A percentile compares a stretch with the other conserved stretches of the same genome.
These are phyloP conservation scores for Didymella keratinophila DNA, from an alignment of 2,329 filamentous ascomycete species.

Conservation along the genomic window DNA sequence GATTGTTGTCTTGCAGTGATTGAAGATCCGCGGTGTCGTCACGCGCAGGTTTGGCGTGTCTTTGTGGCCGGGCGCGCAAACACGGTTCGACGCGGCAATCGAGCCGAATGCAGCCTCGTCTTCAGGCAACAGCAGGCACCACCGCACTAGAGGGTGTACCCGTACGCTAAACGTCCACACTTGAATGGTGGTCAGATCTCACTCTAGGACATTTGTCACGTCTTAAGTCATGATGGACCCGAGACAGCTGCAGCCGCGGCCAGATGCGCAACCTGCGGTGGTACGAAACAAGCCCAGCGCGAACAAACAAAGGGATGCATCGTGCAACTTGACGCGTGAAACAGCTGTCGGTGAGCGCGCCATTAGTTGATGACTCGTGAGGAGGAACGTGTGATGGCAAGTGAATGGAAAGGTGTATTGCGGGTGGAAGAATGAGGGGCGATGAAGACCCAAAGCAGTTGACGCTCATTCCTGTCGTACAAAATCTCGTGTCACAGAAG, in stretches of 20 bases:
- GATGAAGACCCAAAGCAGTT: neutral
- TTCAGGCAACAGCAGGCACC: conserved; percentile 19
- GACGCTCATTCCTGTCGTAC: neutral
- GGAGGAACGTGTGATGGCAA: neutral
- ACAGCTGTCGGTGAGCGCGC: neutral
- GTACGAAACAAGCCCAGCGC: conserved; percentile 7
- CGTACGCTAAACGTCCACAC: neutral
- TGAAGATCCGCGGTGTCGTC: conserved; percentile 8
- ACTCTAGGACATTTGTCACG: neutral
- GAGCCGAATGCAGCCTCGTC: conserved; percentile 8
- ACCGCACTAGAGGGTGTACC: neutral
- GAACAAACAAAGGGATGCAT: conserved; percentile 10
- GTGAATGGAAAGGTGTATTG: neutral
- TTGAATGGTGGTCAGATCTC: neutral
- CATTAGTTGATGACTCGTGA: neutral
- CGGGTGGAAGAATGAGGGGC: neutral
- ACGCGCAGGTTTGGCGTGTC: conserved; percentile 11
- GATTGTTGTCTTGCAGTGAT: conserved; percentile 5
- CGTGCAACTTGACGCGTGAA: neutral
- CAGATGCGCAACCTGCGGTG: conserved; percentile 1
- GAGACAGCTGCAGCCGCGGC: neutral
- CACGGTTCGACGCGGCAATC: conserved; percentile 10
- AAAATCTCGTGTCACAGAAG: neutral
- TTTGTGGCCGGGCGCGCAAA: conserved; percentile 8
- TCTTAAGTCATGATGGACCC: neutral